Evolutionary conservation across 495 filamentous ascomycete species (phyloP), one percentile per base, ranked within the genome.

Genomic region (Hypomontagnella submonticulosa): DNA sequence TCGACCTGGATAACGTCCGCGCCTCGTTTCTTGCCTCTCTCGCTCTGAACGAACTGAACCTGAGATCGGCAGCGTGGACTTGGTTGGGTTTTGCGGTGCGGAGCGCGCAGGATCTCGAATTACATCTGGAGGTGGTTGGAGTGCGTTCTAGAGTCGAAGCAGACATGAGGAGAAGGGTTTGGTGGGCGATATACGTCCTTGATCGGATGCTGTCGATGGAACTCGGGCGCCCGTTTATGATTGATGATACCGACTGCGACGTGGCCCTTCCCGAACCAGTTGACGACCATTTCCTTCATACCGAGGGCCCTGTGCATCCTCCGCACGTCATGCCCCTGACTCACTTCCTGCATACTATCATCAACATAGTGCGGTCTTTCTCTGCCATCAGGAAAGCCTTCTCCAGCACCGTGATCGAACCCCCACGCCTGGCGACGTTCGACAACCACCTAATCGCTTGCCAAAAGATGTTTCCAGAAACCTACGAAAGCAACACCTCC

Each of bases 141-240:
- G 42, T 67, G 19, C 71, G 63, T 38, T 72, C 71, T 13, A 69
- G 69, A 33, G 77, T 96, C 12, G 95, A 98, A 73, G 86, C 83
- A n/a, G 96, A 97, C 70, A 93, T 92, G 88, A 83, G 93, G 50
- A 84, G 90, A 55, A 84, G 95, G 47, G 86, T 96, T 10, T 99
- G 95, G 95, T 99, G 95, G 95, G 86, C 90, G 32, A 86, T 97
- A 60, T 98, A 97, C 75, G 86, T 89, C 44, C 92, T 92, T 80
- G 95, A 99, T 79, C 86, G 95, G 52, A 78, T 90, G 38, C 77
- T 96, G 9, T 88, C 92, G 3, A 81, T 97, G 40, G 92, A 97
- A 67, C 82, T 93, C 37, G 92, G 93, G 10, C 86, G 89, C 52
- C 92, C 94, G 4, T 84, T 90, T 16, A 78, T 92, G 66, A 97